Percentiles rank a stretch among this genome's conserved stretches.
These are phyloP conservation scores for Agroathelia rolfsii DNA, from an alignment of 1,284 basidiomycete genomes.

Conservation along the genomic window DNA sequence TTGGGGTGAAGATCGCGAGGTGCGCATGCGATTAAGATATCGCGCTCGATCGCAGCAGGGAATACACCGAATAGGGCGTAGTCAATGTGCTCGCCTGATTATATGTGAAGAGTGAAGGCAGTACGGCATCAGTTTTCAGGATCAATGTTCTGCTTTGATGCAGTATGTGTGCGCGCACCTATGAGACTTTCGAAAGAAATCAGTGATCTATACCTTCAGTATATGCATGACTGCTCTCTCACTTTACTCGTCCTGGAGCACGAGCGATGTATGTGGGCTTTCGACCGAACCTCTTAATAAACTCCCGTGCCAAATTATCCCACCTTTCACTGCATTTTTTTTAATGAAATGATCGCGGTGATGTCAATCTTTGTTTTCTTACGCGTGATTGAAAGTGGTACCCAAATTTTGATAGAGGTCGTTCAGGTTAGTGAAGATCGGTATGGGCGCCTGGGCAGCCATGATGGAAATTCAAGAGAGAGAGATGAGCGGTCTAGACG, in stretches of 20 bases:
- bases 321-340: conserved; percentile 41
- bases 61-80: conserved; percentile 75
- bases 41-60: conserved; percentile 77
- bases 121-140: conserved; percentile 1
- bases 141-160: conserved; percentile 1
- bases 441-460: conserved; percentile 54
- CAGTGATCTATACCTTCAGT: neutral
- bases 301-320: conserved; percentile 53
- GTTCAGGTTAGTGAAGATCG: conserved; percentile 50
- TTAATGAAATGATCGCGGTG: conserved; percentile 1
- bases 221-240: conserved; percentile 17
- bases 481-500: conserved; percentile 1
- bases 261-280: conserved; percentile 64
- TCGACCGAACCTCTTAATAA: conserved; percentile 54
- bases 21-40: conserved; percentile 78
- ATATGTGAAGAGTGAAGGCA: conserved; percentile 7
- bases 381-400: conserved; percentile 50
- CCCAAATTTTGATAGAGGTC: conserved; percentile 50
- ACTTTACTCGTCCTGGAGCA: conserved; percentile 84
- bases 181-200: conserved; percentile 22
- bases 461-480: conserved; percentile 22
- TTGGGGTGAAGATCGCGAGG: conserved; percentile 25
- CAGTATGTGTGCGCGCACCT: conserved; percentile 15
- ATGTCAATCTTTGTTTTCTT: conserved; percentile 14
- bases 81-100: conserved; percentile 79